phyloP scores from a whole-genome alignment of 2,329 filamentous ascomycete genomes.

The Capronia coronata region DNA sequence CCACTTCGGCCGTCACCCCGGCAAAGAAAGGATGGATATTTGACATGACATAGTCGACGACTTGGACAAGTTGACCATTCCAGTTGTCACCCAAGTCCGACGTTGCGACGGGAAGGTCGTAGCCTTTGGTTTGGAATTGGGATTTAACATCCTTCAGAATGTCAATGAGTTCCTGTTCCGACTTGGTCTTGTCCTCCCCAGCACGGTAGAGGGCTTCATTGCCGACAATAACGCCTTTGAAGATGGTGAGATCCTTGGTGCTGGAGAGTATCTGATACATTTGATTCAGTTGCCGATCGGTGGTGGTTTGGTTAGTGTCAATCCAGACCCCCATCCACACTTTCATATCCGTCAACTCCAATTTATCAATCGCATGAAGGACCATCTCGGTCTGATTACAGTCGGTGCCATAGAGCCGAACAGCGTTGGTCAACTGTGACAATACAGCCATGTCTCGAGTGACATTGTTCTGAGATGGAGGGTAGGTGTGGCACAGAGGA shows the following conservation, averaged over 20 bases:
- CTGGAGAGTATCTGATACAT: conserved; percentile 75
- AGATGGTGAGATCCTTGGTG: conserved; percentile 40
- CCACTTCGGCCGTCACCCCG: conserved; percentile 61
- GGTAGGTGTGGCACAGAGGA: conserved; percentile 68
- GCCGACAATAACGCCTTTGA: conserved; percentile 57
- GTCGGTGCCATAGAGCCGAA: conserved; percentile 89
- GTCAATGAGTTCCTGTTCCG: conserved; percentile 53
- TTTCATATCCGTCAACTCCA: conserved; percentile 69
- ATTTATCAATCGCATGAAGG: conserved; percentile 67
- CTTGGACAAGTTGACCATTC: conserved; percentile 60
- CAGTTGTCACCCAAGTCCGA: conserved; percentile 87
- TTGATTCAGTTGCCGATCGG: conserved; percentile 69
- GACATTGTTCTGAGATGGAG: conserved; percentile 87
- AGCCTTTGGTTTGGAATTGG: conserved; percentile 62
- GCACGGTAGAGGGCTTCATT: conserved; percentile 57
- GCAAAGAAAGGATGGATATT: conserved; percentile 97
- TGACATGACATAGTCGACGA: conserved; percentile 85
- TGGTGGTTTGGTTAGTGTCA: conserved; percentile 75
- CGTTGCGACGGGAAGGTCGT: conserved; percentile 72
- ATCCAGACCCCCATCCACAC: conserved; percentile 95
- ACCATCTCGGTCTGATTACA: conserved; percentile 97
- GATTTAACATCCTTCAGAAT: conserved; percentile 62
- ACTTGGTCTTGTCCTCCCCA: conserved; percentile 53
- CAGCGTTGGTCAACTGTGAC: conserved; percentile 78
- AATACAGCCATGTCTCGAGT: conserved; percentile 86